phyloP scores from a whole-genome alignment of 176 grass and related monocot genomes.

The Phyllostachys edulis region DNA sequence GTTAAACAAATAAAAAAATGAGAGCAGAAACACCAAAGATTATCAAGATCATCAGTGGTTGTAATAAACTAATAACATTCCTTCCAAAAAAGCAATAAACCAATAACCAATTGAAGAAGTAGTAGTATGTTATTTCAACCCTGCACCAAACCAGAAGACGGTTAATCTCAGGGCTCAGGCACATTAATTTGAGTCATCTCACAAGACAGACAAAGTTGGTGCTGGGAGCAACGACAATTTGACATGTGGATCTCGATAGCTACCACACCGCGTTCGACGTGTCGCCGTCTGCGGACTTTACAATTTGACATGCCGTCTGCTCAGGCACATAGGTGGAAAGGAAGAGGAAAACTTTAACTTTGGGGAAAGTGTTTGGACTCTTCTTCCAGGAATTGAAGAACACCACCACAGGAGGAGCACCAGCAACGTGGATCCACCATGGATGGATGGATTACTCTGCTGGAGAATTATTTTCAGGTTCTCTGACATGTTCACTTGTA shows the following conservation, averaged over 20 bases:
- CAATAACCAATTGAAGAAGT: background rate
- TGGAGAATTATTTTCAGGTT: background rate
- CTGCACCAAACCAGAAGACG: background rate
- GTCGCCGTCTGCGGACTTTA: background rate
- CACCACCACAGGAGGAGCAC: too few species aligned
- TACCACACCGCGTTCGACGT: background rate
- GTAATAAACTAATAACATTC: background rate
- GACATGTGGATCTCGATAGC: background rate
- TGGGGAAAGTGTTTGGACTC: constrained; percentile 13
- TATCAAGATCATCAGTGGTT: background rate
- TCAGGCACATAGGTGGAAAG: too few species aligned
- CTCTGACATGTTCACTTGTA: constrained; percentile 20
- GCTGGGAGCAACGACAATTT: background rate
- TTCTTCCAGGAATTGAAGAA: background rate
- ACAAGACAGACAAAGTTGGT: background rate
- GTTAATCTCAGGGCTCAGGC: background rate
- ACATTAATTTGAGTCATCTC: background rate
- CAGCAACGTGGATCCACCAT: background rate
- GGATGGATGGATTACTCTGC: background rate
- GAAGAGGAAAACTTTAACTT: background rate
- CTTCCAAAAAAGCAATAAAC: background rate
- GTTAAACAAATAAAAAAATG: background rate
- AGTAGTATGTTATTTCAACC: background rate
- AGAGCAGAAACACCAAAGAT: background rate
- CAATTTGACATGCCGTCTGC: too few species aligned